phyloP scores from a whole-genome alignment of 129 eudicot genomes.

The Mikania micrantha region DNA sequence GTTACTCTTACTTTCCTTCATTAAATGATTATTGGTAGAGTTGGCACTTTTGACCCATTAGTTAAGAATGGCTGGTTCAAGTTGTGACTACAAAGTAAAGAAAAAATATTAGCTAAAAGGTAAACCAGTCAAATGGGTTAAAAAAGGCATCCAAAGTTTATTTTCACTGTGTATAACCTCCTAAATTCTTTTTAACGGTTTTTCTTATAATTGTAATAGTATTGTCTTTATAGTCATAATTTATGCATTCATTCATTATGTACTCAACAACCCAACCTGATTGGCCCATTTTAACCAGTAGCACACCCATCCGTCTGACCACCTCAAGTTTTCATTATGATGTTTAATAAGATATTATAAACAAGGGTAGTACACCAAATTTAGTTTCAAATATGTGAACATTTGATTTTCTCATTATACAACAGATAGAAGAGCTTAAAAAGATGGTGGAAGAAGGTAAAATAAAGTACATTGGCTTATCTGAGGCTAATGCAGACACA shows the following conservation, averaged over 20 bases:
- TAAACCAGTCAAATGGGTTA: background rate
- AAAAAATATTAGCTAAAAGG: background rate
- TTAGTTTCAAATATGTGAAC: background rate
- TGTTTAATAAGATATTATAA: background rate
- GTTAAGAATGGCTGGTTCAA: background rate
- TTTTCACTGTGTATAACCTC: background rate
- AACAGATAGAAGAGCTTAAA: slow-evolving; percentile 60
- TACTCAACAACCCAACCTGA: background rate
- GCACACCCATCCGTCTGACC: background rate
- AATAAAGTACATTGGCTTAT: slow-evolving; percentile 65
- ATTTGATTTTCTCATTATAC: background rate
- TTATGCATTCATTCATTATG: background rate
- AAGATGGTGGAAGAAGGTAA: slow-evolving; percentile 69
- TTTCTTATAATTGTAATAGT: background rate
- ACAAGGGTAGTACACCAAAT: background rate
- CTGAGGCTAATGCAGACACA: slow-evolving; percentile 72
- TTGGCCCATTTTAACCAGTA: background rate
- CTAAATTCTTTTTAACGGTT: background rate
- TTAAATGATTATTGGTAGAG: background rate
- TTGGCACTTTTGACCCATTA: background rate
- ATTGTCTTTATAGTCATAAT: background rate
- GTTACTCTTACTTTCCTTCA: background rate
- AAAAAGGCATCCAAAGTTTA: background rate
- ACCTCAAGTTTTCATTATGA: background rate
- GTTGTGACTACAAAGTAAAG: background rate